phyloP scores from a whole-genome alignment of 345 rosid genomes.

The Rhodamnia rubescens region DNA sequence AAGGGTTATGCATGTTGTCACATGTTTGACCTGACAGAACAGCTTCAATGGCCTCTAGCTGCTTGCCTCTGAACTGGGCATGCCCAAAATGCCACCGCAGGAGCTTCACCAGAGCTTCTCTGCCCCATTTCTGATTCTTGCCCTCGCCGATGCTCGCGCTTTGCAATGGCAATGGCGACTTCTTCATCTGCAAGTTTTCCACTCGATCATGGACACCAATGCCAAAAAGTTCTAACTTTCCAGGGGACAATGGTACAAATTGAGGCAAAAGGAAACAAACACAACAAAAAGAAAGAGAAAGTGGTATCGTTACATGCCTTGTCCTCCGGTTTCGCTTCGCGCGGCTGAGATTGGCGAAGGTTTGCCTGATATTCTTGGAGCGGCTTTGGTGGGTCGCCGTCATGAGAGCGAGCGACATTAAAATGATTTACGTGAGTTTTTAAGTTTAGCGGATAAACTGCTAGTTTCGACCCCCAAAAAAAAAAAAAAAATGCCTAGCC shows the following conservation, averaged over 20 bases:
- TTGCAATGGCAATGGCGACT: constrained; percentile 55
- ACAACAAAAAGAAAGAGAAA: no score
- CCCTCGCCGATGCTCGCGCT: constrained; percentile 21
- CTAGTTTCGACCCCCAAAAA: no score
- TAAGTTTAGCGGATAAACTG: no score
- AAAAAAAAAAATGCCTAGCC: no score
- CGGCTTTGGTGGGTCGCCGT: background rate
- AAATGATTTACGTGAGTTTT: background rate
- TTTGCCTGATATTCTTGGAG: background rate
- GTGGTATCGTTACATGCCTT: background rate
- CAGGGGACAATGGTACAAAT: background rate
- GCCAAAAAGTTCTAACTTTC: background rate
- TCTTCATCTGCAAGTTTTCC: constrained; percentile 34
- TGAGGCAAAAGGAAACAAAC: background rate
- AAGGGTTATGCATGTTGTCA: no score
- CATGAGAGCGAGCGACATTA: background rate
- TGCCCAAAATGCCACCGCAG: constrained; percentile 93
- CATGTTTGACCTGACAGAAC: constrained; percentile 52
- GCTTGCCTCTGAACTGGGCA: constrained; percentile 76
- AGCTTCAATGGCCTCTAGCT: constrained; percentile 82
- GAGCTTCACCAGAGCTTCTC: constrained; percentile 72
- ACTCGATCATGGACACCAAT: background rate
- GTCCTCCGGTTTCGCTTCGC: background rate
- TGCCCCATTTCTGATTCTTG: constrained; percentile 26
- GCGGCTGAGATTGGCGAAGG: background rate